Evolutionary conservation across 2,329 filamentous ascomycete species (phyloP), one percentile per base, ranked within the genome.

Genomic region (Stagonosporopsis tanaceti): DNA sequence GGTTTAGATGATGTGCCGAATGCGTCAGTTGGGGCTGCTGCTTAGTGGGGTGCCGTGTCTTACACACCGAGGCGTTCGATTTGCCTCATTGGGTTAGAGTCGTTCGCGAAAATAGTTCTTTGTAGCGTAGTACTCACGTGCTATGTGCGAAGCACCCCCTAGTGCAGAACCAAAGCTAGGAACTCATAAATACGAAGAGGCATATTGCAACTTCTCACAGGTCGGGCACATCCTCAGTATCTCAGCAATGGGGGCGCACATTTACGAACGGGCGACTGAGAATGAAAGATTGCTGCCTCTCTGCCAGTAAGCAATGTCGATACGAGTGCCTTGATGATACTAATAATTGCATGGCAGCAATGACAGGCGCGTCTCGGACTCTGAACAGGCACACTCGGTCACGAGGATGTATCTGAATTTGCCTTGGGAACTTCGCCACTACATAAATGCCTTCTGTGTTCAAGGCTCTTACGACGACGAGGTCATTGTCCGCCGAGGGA

Each of bases 381-480:
- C 14, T 11, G 7, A 28, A 9, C 8, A 42, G 6, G 38, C 39
- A 14, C 48, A 52, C 9, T 34, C 14, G 12, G 50, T 50, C 24
- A 38, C 41, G 11, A 39, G 39, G 5, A 42, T 63, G 22, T 61
- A 63, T 25, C 48, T 44, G 11, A 39, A 34, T 39, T 46, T 68
- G n/a, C 64, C 66, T 30, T 62, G 63, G 47, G 66, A 68, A 37
- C 57, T 68, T 32, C 66, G 66, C 25, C 59, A 67, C 28, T 53
- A 58, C 24, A 56, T 68, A 50, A 62, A 66, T 37, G 47, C 55
- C 3, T 67, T 59, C 32, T 67, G 61, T 15, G 57, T 66, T 7
- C 56, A 67, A 41, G 60, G 66, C 11, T 17, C 39, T 4, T 59
- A 60, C 14, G 66, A 68, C 45, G 60, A 67, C 22, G 64, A 68